Base-by-base conservation (phyloP, 176 grass and related monocot species). In the Rhynchospora tenuis region DNA sequence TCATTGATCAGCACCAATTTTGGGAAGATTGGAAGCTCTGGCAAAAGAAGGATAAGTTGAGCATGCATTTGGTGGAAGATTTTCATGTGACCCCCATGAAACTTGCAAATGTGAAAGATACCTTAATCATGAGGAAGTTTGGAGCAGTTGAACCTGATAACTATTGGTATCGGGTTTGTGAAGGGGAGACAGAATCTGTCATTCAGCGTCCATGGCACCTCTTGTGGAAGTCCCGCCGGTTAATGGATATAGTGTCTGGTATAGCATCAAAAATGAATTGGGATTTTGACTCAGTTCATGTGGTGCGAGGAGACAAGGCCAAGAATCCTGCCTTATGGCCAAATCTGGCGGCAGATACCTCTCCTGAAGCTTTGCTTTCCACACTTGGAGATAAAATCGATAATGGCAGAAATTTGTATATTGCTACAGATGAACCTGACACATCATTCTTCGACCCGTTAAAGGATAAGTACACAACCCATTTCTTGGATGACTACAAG, bases 151-250 rank as follows among this genome's bases (percentile, higher is more conserved):
- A 93, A 71, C 92, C 92, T 2, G 89, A 98, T 75, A 94, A 98
- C 65, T 91, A 93, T 81, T 98, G 92, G 92, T 94, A 91, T 76
- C 90, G 95, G 38, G 90, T 94, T 23, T 98, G 95, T 16, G 92
- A 98, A 83, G 95, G 92, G 54, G 87, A 93, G 48, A 91, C 92
- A 0, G 92, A 98, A 86, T 91, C 81, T 44, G 86, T 93, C 80
- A 94, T 98, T 56, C 88, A 94, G 75, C 87, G 95, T 19, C 95
- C 95, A 38, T 94, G 95, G 95, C 67, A 98, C 63, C 90, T 98
- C 7, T 55, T 98, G 7, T 94, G 95, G 95, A 98, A 94, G 83
- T 94, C 92, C 0, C 92, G 90, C 4, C 83, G 95, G 73, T 87
- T 93, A 88, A 94, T 94, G 92, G 92, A 94, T 87, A 94, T 97